A percentile compares a stretch with the other conserved stretches of the same genome.
Evolutionary conservation across 495 filamentous ascomycete genomes (phyloP).

Genomic region (Trichocladium uniseriatum): DNA sequence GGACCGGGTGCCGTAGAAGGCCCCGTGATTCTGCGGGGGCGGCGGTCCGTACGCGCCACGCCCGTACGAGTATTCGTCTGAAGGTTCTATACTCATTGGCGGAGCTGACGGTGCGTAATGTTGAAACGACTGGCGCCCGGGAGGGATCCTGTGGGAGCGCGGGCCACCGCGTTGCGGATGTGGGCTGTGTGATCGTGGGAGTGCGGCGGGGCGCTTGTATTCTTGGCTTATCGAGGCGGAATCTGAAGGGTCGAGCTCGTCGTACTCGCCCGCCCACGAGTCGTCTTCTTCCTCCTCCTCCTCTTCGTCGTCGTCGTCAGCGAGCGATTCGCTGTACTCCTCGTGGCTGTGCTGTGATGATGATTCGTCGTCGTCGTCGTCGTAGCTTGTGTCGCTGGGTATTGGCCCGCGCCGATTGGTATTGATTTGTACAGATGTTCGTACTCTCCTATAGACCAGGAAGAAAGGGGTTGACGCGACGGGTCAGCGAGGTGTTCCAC

Average conservation of each 20-base stretch:
- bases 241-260: constrained; percentile 71
- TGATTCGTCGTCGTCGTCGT: constrained; percentile 26
- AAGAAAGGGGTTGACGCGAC: constrained; percentile 5
- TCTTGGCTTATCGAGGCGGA: constrained; percentile 54
- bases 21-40: constrained; percentile 24
- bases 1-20: constrained; percentile 30
- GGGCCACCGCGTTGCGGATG: constrained; percentile 28
- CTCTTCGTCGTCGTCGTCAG: constrained; percentile 44
- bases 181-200: constrained; percentile 24
- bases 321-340: constrained; percentile 36
- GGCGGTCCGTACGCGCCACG: constrained; percentile 24
- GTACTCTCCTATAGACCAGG: constrained; percentile 33
- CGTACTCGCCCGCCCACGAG: constrained; percentile 35
- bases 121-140: constrained; percentile 27
- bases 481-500: constrained; percentile 5
- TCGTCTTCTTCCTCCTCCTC: constrained; percentile 45
- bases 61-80: constrained; percentile 33
- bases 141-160: constrained; percentile 30
- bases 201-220: constrained; percentile 9
- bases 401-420: constrained; percentile 4
- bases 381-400: constrained; percentile 17
- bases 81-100: constrained; percentile 41
- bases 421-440: constrained; percentile 37
- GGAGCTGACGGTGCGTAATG: constrained; percentile 30
- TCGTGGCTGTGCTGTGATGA: constrained; percentile 21